A percentile compares a stretch with the other conserved stretches of the same genome.
phyloP scores from a whole-genome alignment of 140 eudicot genomes.

The Bidens hawaiensis region DNA sequence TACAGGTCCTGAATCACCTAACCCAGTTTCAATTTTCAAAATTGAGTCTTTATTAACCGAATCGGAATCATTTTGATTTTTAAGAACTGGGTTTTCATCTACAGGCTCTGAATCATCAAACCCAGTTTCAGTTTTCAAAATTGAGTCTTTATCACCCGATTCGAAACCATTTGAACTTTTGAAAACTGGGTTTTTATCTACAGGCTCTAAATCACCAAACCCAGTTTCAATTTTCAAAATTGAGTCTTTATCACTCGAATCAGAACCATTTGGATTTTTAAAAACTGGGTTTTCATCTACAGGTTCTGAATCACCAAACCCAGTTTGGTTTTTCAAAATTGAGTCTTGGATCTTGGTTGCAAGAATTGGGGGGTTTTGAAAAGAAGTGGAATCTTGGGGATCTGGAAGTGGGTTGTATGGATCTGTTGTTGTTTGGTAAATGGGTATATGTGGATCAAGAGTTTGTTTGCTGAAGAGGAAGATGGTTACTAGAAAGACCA shows the following conservation, averaged over 20 bases:
- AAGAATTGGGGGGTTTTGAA: conserved; percentile 3
- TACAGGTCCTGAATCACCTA: conserved; percentile 12
- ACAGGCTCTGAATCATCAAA: too few species aligned
- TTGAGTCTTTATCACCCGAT: conserved; percentile 6
- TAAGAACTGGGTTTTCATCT: conserved; percentile 21
- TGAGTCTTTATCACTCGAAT: too few species aligned
- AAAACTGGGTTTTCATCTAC: too few species aligned
- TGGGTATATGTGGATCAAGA: conserved; percentile 22
- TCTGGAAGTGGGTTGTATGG: conserved; percentile 23
- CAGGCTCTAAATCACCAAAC: too few species aligned
- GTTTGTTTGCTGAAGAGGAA: conserved; percentile 21
- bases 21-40: conserved; percentile 21
- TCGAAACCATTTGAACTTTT: conserved; percentile 16
- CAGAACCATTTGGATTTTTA: too few species aligned
- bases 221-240: too few species aligned
- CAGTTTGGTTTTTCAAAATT: too few species aligned
- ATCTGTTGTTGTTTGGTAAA: conserved; percentile 21
- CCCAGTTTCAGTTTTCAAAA: too few species aligned
- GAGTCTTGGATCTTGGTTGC: too few species aligned
- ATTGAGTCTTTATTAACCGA: conserved; percentile 3
- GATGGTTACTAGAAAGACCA: conserved; percentile 20
- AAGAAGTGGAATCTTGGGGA: background rate
- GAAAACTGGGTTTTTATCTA: conserved; percentile 19
- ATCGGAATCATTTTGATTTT: conserved; percentile 16
- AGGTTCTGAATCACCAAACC: too few species aligned